Evolutionary conservation across 306 rosid species (phyloP).

Genomic region (Quercus variabilis): DNA sequence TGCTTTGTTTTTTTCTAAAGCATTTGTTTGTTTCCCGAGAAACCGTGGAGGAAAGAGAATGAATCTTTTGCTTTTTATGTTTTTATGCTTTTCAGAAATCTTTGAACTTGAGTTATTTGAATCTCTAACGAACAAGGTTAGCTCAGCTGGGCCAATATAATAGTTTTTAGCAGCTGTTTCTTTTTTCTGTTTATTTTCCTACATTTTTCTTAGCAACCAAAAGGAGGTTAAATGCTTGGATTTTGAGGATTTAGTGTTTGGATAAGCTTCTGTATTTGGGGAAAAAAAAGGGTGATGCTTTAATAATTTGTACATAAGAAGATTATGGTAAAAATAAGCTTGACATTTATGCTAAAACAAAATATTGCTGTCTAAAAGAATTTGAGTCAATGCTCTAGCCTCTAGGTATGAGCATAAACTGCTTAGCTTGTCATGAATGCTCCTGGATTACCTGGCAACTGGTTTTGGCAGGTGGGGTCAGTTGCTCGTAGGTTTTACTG

Average conservation of each 20-base stretch:
- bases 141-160: background rate
- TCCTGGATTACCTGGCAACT: no score
- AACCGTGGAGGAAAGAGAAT: background rate
- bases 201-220: slow-evolving; percentile 2
- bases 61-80: background rate
- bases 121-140: background rate
- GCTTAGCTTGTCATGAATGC: no score
- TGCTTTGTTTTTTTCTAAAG: background rate
- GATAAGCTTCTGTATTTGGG: background rate
- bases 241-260: background rate
- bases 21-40: slow-evolving; percentile 13
- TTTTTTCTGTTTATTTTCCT: background rate
- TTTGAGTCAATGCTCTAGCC: no score
- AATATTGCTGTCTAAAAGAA: no score
- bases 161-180: background rate
- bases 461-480: no score
- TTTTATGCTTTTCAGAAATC: background rate
- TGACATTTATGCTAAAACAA: no score
- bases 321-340: no score
- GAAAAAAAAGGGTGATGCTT: no score
- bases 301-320: no score
- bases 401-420: no score
- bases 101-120: background rate
- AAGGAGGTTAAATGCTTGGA: slow-evolving; percentile 2
- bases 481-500: no score